Evolutionary conservation across 768 basidiomycete species (phyloP), one percentile per base, ranked within the genome.

Genomic region (Sarcodon sp.): DNA sequence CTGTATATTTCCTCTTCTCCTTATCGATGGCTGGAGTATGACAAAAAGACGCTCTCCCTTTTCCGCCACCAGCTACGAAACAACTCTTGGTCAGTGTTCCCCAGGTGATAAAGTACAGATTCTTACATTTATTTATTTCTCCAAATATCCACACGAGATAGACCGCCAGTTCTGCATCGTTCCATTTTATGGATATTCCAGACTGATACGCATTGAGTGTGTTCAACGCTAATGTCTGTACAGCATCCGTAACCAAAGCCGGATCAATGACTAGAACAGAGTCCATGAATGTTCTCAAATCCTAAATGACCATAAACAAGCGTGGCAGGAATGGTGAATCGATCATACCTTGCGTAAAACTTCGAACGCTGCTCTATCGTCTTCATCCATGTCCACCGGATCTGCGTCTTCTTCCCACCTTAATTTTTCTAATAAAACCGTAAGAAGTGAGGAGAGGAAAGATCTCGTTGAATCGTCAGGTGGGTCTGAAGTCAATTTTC

Each of bases 141-240:
- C 94, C 94, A 57, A 88, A 98, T 33, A 94, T 86, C 59, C 81
- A 97, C 8, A 97, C 80, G 21, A 98, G 72, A 62, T 91, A 91
- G n/a, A 94, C 69, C 0, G 88, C 91, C 15, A 98, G 73, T 63
- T 99, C 96, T 3, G 87, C 89, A 53, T 93, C 84, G 55, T 90
- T 80, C 96, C 96, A 98, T 51, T 85, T 76, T 34, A 96, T 63
- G 13, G 70, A 60, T 0, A 75, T 63, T 0, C 85, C 79, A 50
- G 67, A 80, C 45, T 73, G 71, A 55, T 83, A 86, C 1, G 79
- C 72, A 5, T 82, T 75, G 33, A 96, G 72, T 0, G 88, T 93
- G 50, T 75, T 75, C 51, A 86, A 62, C 8, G 89, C 80, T 31
- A 90, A 73, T 6, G 75, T 72, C 33, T 79, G 76, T 7, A 97